Evolutionary conservation across 306 rosid genomes (phyloP).

Genomic region (Mimosa pudica): DNA sequence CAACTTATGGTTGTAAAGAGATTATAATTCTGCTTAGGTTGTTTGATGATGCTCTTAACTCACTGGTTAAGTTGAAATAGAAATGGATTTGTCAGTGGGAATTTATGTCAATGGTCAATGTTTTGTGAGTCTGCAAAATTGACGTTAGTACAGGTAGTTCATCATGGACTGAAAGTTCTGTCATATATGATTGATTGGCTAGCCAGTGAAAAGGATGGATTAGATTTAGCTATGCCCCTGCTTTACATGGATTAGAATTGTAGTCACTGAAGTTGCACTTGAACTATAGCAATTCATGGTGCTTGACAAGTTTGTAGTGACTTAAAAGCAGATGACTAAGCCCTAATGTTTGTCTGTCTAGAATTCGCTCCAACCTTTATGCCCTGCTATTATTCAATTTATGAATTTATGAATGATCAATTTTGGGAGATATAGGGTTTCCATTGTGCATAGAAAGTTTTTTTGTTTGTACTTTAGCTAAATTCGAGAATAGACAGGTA

Average conservation of each 20-base stretch:
- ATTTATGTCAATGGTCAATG: background rate
- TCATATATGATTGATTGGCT: background rate
- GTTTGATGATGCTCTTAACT: background rate
- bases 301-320: background rate
- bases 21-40: background rate
- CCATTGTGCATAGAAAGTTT: background rate
- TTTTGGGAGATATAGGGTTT: conserved; percentile 21
- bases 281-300: background rate
- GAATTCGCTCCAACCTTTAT: background rate
- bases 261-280: background rate
- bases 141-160: background rate
- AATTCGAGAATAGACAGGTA: background rate
- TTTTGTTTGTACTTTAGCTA: background rate
- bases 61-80: background rate
- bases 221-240: background rate
- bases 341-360: background rate
- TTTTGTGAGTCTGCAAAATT: background rate
- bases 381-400: background rate
- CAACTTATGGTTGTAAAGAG: background rate
- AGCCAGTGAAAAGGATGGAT: conserved; percentile 11
- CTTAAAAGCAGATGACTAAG: background rate
- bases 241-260: background rate
- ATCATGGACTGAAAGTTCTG: background rate
- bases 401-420: background rate
- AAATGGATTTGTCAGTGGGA: background rate